These are phyloP conservation scores for Puccinia triticina DNA, from an alignment of 1,284 basidiomycete species.

Conservation along the genomic window DNA sequence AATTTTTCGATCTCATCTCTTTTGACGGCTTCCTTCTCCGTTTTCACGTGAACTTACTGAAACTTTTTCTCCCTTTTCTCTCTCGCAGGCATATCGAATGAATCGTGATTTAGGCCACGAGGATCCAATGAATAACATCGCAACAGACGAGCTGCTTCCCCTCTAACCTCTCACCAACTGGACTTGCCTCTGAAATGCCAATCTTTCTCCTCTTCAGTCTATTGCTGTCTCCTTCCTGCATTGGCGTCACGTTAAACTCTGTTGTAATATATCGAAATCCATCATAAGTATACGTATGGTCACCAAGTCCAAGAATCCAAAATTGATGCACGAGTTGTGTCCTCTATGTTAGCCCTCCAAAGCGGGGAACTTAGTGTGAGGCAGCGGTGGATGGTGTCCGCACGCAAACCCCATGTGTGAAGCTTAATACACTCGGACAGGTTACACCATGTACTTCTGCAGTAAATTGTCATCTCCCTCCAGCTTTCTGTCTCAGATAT, in stretches of 20 bases:
- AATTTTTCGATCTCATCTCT: slow-evolving; percentile 62
- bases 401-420: too few relatives aligned
- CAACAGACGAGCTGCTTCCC: slow-evolving; percentile 65
- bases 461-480: too few relatives aligned
- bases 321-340: not conserved
- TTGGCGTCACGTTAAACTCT: not conserved
- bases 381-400: too few relatives aligned
- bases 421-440: too few relatives aligned
- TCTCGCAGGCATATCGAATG: slow-evolving; percentile 80
- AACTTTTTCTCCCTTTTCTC: slow-evolving; percentile 68
- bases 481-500: too few relatives aligned
- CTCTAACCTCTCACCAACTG: slow-evolving; percentile 48
- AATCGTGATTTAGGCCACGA: slow-evolving; percentile 68
- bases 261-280: not conserved
- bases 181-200: not conserved
- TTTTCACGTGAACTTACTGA: slow-evolving; percentile 75
- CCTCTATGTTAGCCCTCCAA: too few relatives aligned
- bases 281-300: not conserved
- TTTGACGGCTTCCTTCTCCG: slow-evolving; percentile 60
- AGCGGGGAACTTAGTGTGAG: too few relatives aligned
- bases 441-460: too few relatives aligned
- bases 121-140: slow-evolving; percentile 86
- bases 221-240: not conserved
- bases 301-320: not conserved
- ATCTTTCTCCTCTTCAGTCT: not conserved